Base-by-base conservation (phyloP, 768 basidiomycete species). In the Xanthoconium purpureum region DNA sequence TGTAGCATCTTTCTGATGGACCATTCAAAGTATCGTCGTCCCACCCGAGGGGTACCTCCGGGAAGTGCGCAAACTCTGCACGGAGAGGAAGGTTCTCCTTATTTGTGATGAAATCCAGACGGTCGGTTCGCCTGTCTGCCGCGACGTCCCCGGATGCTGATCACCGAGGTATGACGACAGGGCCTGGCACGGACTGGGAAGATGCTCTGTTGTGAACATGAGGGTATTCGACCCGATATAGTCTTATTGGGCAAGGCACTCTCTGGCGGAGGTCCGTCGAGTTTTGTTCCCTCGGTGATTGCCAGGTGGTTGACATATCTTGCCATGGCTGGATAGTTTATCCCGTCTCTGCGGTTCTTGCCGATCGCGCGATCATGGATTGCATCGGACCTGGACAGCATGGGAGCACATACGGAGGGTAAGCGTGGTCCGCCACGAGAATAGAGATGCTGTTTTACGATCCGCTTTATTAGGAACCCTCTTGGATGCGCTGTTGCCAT, bases 81-180 rank as follows among this genome's bases (percentile, higher is more conserved):
- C 89, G 76, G 84, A 90, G 73, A 84, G 95, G 74, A 93, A 96
- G 47, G 93, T 94, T 0, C 79, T 99, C n/a, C 78, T 99, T 36
- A 98, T 99, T 67, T 95, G 93, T 63, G 97, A 99, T 63, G 97
- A 99, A 73, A 94, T 99, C 59, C 97, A 99, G 74, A 98, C 97
- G 40, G 91, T 91, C 54, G 53, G 77, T 65, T 18, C 43, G 14
- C 9, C 11, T 51, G 10, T 28, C 30, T 6, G 40, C 32, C 17
- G 29, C 13, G 48, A 30, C n/a, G 42, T n/a, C 12, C 0, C 50
- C 17, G 14, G 36, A 40, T 49, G 13, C 54, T 44, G 51, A 52
- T 45, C 18, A 54, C 37, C 33, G 52, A 57, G 45, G 36, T 52
- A 17, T 37, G 48, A 39, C 28, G 6, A 39, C 65, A 92, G 85